These are phyloP conservation scores for Trichodelitschia bisporula DNA, from an alignment of 495 filamentous ascomycete species.

Conservation along the genomic window DNA sequence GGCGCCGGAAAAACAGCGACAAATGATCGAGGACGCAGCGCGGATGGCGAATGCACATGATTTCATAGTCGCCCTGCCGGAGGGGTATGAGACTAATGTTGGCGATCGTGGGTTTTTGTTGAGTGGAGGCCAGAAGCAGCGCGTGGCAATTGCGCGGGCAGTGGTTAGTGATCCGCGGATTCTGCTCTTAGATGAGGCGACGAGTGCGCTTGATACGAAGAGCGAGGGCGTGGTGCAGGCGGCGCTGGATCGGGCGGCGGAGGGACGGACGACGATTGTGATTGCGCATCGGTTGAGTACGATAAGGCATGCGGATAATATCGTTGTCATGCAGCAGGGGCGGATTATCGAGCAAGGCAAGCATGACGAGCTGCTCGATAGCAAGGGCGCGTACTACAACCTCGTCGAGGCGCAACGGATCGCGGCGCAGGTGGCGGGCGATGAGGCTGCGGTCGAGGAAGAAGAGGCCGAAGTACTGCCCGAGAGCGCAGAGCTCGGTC, in stretches of 20 bases:
- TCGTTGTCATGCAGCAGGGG: constrained; percentile 74
- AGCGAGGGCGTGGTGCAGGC: constrained; percentile 88
- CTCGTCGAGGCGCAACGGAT: constrained; percentile 65
- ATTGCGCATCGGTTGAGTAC: constrained; percentile 91
- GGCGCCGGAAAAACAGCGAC: constrained; percentile 33
- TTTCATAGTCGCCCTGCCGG: constrained; percentile 61
- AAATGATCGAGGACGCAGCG: constrained; percentile 55
- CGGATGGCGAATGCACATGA: constrained; percentile 85
- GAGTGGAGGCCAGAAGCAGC: constrained; percentile 89
- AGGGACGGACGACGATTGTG: constrained; percentile 85
- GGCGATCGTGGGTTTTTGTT: constrained; percentile 85
- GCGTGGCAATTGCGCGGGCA: constrained; percentile 70
- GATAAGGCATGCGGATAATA: constrained; percentile 83
- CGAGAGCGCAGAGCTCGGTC: constrained; percentile 5
- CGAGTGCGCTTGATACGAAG: constrained; percentile 83
- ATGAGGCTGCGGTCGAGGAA: constrained; percentile 23
- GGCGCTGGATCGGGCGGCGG: constrained; percentile 63
- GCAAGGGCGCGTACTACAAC: constrained; percentile 38
- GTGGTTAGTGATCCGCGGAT: constrained; percentile 92
- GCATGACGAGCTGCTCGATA: constrained; percentile 42
- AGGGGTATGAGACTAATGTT: constrained; percentile 83
- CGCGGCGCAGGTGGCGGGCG: constrained; percentile 18
- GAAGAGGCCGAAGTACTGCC: constrained; percentile 9
- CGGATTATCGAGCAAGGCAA: constrained; percentile 74
- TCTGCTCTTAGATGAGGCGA: constrained; percentile 83